Percentiles rank a stretch among this genome's conserved stretches.
Evolutionary conservation across 169 alveolate genomes (phyloP).

Genomic region (Cyclospora cayetanensis): DNA sequence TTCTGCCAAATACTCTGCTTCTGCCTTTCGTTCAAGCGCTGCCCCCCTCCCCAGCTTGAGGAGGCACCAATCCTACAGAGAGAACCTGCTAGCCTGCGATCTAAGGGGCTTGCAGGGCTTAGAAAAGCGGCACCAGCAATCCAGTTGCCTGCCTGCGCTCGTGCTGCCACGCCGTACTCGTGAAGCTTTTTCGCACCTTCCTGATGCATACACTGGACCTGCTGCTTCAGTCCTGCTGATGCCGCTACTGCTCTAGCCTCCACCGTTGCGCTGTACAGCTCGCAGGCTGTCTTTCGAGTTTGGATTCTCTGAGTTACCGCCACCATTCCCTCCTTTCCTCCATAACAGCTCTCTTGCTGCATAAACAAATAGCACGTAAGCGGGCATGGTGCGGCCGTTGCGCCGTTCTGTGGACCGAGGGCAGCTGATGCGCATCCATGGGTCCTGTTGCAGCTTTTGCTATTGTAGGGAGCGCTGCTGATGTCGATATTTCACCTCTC

Average conservation of each 20-base stretch:
- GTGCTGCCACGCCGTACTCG: too few species aligned
- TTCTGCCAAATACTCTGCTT: background rate
- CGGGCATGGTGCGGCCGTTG: background rate
- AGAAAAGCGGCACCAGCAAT: too few species aligned
- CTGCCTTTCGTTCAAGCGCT: too few species aligned
- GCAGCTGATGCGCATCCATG: background rate
- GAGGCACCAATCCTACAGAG: too few species aligned
- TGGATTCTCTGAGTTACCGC: background rate
- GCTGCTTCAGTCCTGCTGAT: background rate
- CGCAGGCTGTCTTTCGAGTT: constrained; percentile 52
- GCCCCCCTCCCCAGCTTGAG: too few species aligned
- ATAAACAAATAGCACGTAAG: constrained; percentile 24
- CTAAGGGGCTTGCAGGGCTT: too few species aligned
- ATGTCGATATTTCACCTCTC: too few species aligned
- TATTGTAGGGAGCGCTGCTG: too few species aligned
- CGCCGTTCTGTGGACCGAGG: background rate
- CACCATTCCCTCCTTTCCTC: constrained; percentile 24
- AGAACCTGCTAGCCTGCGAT: too few species aligned
- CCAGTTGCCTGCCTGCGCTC: too few species aligned
- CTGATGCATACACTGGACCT: background rate
- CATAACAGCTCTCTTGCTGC: background rate
- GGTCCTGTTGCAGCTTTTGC: background rate
- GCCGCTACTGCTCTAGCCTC: background rate
- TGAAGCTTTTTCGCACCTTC: too few species aligned
- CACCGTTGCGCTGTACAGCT: background rate